phyloP scores from a whole-genome alignment of 176 grass and related monocot species.

The Juncus inflexus region DNA sequence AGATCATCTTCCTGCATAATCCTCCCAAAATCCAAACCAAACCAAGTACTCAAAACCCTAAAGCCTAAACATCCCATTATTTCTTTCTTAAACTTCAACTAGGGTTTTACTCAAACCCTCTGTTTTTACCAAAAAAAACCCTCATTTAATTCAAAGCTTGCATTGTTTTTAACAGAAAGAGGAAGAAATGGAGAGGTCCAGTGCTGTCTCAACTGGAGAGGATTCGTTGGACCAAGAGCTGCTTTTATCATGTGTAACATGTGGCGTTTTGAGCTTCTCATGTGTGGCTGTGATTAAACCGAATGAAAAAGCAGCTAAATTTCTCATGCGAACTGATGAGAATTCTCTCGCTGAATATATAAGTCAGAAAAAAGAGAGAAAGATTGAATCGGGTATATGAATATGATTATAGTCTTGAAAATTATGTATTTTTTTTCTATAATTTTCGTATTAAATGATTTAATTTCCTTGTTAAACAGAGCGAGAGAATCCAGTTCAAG shows the following conservation, averaged over 20 bases:
- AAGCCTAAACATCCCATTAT: neutral
- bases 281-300: conserved; percentile 92
- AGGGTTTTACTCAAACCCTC: neutral
- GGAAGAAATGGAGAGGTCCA: conserved; percentile 31
- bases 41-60: conserved; percentile 22
- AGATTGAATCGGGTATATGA: conserved; percentile 19
- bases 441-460: neutral
- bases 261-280: conserved; percentile 98
- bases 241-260: conserved; percentile 80
- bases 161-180: conserved; percentile 34
- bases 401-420: neutral
- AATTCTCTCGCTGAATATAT: conserved; percentile 39
- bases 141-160: neutral
- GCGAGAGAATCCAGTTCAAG: conserved; percentile 25
- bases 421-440: neutral
- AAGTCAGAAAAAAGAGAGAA: conserved; percentile 12
- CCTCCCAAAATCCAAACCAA: conserved; percentile 59
- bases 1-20: conserved; percentile 66
- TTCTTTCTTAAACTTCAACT: too few relatives aligned
- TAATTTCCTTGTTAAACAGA: conserved; percentile 8
- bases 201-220: conserved; percentile 15
- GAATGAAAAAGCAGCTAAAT: conserved; percentile 53
- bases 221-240: conserved; percentile 71
- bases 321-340: conserved; percentile 61
- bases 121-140: neutral